These are phyloP conservation scores for Trichoderma sp. DNA, from an alignment of 2,329 filamentous ascomycete species.

Conservation along the genomic window DNA sequence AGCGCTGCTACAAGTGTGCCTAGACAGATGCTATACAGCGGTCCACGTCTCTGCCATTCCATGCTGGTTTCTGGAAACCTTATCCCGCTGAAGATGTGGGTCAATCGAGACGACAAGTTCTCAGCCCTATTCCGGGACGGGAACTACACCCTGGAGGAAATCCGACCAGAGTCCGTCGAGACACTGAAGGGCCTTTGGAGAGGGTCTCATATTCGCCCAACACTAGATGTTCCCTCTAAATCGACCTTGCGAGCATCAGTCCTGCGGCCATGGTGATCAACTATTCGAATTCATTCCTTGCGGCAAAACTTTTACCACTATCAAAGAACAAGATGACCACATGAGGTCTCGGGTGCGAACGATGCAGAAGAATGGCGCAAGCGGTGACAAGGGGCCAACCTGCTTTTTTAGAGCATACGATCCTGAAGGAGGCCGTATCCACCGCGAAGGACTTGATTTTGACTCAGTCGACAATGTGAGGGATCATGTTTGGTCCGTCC, in stretches of 20 bases:
- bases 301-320: not conserved
- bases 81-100: too few species aligned
- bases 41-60: not conserved
- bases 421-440: not conserved
- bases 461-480: not conserved
- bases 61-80: too few species aligned
- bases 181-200: too few species aligned
- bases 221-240: not conserved
- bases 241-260: not conserved
- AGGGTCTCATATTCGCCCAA: too few species aligned
- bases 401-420: not conserved
- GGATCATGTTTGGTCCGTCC: not conserved
- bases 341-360: not conserved
- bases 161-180: too few species aligned
- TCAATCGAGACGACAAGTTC: too few species aligned
- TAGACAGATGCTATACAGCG: not conserved
- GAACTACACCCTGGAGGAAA: too few species aligned
- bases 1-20: not conserved
- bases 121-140: too few species aligned
- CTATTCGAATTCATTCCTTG: not conserved
- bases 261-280: not conserved
- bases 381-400: not conserved
- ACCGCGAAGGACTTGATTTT: not conserved
- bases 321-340: not conserved
- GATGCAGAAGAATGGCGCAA: not conserved